A percentile compares a stretch with the other conserved stretches of the same genome.
These are phyloP conservation scores for Chalaropsis ovoidea DNA, from an alignment of 2,329 filamentous ascomycete genomes.

Conservation along the genomic window DNA sequence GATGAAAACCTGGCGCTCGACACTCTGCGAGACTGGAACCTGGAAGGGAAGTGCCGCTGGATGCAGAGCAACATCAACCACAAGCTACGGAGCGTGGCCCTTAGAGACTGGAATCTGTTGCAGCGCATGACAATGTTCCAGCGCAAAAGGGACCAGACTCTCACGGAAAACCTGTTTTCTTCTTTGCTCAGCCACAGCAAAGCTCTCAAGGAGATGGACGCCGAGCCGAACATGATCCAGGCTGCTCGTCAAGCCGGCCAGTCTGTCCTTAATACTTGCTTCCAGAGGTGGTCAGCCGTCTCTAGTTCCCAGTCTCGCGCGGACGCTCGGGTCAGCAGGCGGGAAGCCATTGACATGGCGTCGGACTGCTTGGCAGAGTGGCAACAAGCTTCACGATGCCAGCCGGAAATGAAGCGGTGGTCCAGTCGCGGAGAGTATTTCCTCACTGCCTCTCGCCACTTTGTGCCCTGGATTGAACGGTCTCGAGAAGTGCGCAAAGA, in stretches of 20 bases:
- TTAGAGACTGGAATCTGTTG: conserved; percentile 24
- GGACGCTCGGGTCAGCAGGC: conserved; percentile 14
- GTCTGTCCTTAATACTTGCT: neutral
- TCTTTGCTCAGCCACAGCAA: conserved; percentile 10
- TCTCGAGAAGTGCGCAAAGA: conserved; percentile 27
- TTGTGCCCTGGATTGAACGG: conserved; percentile 31
- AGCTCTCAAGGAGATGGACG: conserved; percentile 4
- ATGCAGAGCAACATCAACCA: conserved; percentile 15
- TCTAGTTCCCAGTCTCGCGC: conserved; percentile 11
- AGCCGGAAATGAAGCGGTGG: conserved; percentile 26
- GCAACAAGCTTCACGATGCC: conserved; percentile 10
- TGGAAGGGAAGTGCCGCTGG: conserved; percentile 23
- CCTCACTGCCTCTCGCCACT: conserved; percentile 28
- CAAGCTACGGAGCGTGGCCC: conserved; percentile 18
- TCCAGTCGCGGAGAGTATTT: conserved; percentile 27
- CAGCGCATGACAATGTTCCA: conserved; percentile 24
- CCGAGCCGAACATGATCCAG: conserved; percentile 5
- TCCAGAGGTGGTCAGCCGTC: conserved; percentile 15
- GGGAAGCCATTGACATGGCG: conserved; percentile 10
- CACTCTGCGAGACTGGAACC: conserved; percentile 23
- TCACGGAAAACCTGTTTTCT: conserved; percentile 8
- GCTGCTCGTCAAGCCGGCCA: conserved; percentile 15
- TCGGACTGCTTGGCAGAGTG: conserved; percentile 20
- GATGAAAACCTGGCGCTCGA: conserved; percentile 13
- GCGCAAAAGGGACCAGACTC: conserved; percentile 3